Evolutionary conservation across 345 rosid species (phyloP), one percentile per base, ranked within the genome.

Genomic region (Hypericum perforatum): DNA sequence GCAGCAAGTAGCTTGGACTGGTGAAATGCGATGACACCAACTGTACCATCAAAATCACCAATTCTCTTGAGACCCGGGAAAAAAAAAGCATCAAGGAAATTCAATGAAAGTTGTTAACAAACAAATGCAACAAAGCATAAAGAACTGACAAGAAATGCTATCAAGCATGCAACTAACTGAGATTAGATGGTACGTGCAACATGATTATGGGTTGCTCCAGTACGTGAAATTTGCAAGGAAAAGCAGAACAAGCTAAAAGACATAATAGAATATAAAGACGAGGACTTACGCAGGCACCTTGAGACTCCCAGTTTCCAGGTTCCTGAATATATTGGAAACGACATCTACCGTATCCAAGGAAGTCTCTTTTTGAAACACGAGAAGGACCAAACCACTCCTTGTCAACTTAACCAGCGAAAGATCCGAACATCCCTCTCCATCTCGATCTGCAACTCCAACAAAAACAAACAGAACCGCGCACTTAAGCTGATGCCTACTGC

Each of bases 1-100:
- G 55, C 11, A 50, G 68, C 96, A 87, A 11, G 98, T 91, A 51
- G 92, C 86, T 75, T 87, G 96, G 64, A 91, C 77, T 7, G 98
- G 96, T 70, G 81, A 81, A 54, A 91, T 78, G 46, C 96, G 92
- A 74, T 91, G 95, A 63, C 96, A 87, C 98, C 98, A 91, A 15
- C 98, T 91, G 69, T 72, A 77, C 41, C 66, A 62, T 47, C 53
- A 42, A 49, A 70, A 69, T 37, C 43, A 22, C 44, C 40, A 41
- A 46, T 48, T 54, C 62, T 53, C 11, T 40, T n/a, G 7, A 39
- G 53, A 54, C 41, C 52, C 37, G 49, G 37, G 11, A 39, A 37
- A 46, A 42, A 39, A 12, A 54, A 38, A 38, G 59, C 22, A 12
- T 6, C 58, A 61, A 51, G 3, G 15, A 41, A 54, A 43, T 50